Evolutionary conservation across 768 basidiomycete genomes (phyloP), one percentile per base, ranked within the genome.

Genomic region (Amanita pseudoporphyria): DNA sequence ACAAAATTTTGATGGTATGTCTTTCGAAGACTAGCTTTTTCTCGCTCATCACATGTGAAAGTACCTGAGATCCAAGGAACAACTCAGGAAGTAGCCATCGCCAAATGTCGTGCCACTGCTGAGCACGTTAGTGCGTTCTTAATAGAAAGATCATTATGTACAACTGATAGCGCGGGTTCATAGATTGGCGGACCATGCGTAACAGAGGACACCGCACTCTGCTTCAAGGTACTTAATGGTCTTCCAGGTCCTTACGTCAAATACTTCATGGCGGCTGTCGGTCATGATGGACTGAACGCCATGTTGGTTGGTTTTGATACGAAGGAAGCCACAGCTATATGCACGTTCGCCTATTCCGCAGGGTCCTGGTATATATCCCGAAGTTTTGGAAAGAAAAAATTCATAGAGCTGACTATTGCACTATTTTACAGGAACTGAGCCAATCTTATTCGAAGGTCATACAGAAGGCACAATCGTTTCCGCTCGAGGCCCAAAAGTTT

Each of bases 51-150:
- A 1, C 43, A 45, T 45, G 16, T 5, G 16, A 0, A 33, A 97
- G 94, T 96, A 26, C 90, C 92, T 2, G 95, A 99, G 64, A 69
- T 98, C 3, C 95, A 99, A 64, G 95, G 95, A 16, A 85, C 84
- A 5, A 97, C 93, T 0, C 78, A 83, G 53, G 89, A 97, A 62
- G 84, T 99, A 9, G 91, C 95, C 0, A 74, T 62, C 21, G 92
- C 82, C 3, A 99, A 99, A 65, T 94, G 92, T 64, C 69, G 72
- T 54, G 74, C 78, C 13, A 95, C 95, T 32, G 89, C 92, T 32
- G 84, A 94, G 61, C 66, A 87, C 54, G 87, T 88, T 45, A 30
- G 76, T 62, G 37, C 9, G 16, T 16, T 28, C 10, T 10, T n/a
- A 35, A 52, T 26, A 16, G 26, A 7, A 13, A 28, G 45, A 22